Evolutionary conservation across 2,329 filamentous ascomycete species (phyloP).

Genomic region (Penicillium glabrum): DNA sequence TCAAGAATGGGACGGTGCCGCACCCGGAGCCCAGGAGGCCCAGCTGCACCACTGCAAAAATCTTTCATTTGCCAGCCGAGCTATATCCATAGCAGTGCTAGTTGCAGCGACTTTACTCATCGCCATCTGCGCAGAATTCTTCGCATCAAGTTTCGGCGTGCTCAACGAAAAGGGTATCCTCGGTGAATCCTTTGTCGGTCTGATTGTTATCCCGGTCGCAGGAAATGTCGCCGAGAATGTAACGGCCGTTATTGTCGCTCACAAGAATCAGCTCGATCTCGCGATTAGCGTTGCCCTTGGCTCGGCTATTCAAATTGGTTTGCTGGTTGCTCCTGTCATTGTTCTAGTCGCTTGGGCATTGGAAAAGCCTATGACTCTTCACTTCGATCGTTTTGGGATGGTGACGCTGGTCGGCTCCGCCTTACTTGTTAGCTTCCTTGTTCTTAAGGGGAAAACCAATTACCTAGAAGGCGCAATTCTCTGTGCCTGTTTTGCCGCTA

Average conservation of each 20-base stretch:
- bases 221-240: constrained; percentile 74
- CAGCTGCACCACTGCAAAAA: constrained; percentile 4
- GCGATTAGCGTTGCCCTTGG: constrained; percentile 72
- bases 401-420: constrained; percentile 14
- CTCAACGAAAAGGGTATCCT: constrained; percentile 58
- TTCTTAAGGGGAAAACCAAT: constrained; percentile 19
- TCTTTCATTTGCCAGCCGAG: background rate
- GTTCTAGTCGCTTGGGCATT: constrained; percentile 72
- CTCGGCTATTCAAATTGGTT: constrained; percentile 69
- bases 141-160: constrained; percentile 66
- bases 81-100: constrained; percentile 52
- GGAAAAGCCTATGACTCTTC: constrained; percentile 17
- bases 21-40: background rate
- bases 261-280: constrained; percentile 75
- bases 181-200: constrained; percentile 67
- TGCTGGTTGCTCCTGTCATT: constrained; percentile 69
- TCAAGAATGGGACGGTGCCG: background rate
- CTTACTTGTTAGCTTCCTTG: constrained; percentile 17
- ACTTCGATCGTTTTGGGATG: constrained; percentile 17
- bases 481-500: constrained; percentile 18
- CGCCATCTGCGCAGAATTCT: constrained; percentile 68
- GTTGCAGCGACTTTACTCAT: constrained; percentile 65
- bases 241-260: constrained; percentile 68
- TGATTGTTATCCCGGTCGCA: constrained; percentile 71
- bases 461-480: constrained; percentile 19